These are phyloP conservation scores for Pyrenopolyporus hunteri DNA, from an alignment of 495 filamentous ascomycete genomes.

Conservation along the genomic window DNA sequence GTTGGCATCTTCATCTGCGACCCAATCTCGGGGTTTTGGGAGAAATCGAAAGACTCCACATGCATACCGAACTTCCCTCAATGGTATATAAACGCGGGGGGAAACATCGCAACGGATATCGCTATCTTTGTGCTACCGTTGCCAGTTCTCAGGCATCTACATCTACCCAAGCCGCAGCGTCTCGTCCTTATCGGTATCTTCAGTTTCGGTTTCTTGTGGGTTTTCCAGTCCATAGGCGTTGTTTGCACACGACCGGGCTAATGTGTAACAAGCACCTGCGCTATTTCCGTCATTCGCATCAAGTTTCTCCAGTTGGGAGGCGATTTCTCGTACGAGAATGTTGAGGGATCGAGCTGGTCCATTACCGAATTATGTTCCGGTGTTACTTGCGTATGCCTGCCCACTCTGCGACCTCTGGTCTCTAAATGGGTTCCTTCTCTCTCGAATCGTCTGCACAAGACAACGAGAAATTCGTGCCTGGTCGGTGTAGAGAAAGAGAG, in stretches of 20 bases:
- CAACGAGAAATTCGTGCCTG: constrained; percentile 2
- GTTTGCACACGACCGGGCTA: constrained; percentile 6
- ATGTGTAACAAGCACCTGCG: constrained; percentile 49
- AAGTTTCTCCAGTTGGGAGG: constrained; percentile 53
- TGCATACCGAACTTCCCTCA: constrained; percentile 44
- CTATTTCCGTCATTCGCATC: constrained; percentile 64
- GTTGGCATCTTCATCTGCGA: constrained; percentile 45
- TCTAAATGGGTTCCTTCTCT: constrained; percentile 47
- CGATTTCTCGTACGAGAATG: constrained; percentile 63
- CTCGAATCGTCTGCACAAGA: constrained; percentile 29
- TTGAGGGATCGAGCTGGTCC: constrained; percentile 64
- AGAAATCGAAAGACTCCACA: constrained; percentile 29
- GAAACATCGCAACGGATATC: constrained; percentile 50
- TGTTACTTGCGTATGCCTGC: constrained; percentile 63
- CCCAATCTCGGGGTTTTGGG: constrained; percentile 47
- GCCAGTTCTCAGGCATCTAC: constrained; percentile 45
- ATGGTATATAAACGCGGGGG: constrained; percentile 51
- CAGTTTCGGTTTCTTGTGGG: constrained; percentile 50
- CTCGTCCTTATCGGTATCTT: constrained; percentile 47
- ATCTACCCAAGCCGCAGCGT: constrained; percentile 45
- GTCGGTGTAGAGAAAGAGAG: constrained; percentile 10
- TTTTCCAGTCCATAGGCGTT: background rate
- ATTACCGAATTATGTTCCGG: constrained; percentile 63
- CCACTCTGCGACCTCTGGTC: constrained; percentile 60
- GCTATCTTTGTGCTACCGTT: constrained; percentile 45